phyloP scores from a whole-genome alignment of 2,329 filamentous ascomycete species.

The Cercospora nicotianae region DNA sequence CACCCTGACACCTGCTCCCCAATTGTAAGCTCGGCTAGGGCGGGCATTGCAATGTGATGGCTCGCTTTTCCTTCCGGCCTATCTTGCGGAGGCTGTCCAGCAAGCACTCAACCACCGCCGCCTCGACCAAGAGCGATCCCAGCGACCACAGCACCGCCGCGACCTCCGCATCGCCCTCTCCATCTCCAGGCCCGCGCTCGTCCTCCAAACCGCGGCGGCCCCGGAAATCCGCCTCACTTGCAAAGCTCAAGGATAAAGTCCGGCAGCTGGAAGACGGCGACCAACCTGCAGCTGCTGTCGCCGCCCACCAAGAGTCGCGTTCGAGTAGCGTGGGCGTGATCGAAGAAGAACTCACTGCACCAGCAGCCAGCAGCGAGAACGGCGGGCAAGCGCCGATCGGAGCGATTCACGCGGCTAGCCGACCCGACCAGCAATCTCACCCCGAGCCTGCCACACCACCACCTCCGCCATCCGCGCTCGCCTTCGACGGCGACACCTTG shows the following conservation, averaged over 20 bases:
- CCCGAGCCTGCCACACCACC: slow-evolving; percentile 9
- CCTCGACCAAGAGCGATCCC: slow-evolving; percentile 24
- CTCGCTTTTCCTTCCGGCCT: slow-evolving; percentile 28
- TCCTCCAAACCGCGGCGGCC: slow-evolving; percentile 2
- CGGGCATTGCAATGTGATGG: slow-evolving; percentile 17
- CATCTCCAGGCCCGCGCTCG: slow-evolving; percentile 13
- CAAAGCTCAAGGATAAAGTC: slow-evolving; percentile 30
- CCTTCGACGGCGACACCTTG: slow-evolving; percentile 18
- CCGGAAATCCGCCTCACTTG: slow-evolving; percentile 24
- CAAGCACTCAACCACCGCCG: slow-evolving; percentile 25
- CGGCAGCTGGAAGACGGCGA: slow-evolving; percentile 5
- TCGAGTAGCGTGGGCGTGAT: slow-evolving; percentile 11
- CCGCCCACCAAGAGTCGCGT: not conserved
- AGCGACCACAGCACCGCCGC: slow-evolving; percentile 20
- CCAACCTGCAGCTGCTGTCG: not conserved
- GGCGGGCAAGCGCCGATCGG: not conserved
- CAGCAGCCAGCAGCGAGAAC: not conserved
- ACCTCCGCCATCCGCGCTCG: slow-evolving; percentile 11
- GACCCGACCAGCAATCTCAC: not conserved
- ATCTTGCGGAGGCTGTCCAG: slow-evolving; percentile 29
- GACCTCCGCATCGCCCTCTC: slow-evolving; percentile 21
- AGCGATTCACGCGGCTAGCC: not conserved
- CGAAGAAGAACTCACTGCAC: not conserved
- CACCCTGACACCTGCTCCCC: not conserved
- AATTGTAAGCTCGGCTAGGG: not conserved